phyloP scores from a whole-genome alignment of 106 monocot genomes.

The Posidonia australis region DNA sequence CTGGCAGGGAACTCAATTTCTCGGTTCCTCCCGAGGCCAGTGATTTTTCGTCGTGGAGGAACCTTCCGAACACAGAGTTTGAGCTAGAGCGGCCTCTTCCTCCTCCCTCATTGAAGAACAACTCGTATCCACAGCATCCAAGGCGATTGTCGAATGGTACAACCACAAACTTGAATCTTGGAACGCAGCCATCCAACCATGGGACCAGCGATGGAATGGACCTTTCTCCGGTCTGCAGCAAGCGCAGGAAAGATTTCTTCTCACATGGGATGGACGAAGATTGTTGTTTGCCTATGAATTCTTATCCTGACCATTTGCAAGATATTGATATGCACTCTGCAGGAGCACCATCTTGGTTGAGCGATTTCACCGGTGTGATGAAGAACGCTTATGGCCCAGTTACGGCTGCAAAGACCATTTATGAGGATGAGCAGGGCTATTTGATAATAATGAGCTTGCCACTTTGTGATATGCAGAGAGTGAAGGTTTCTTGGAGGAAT shows the following conservation, averaged over 20 bases:
- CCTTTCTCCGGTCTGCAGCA: constrained; percentile 11
- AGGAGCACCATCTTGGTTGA: constrained; percentile 21
- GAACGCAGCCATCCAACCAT: constrained; percentile 13
- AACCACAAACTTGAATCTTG: constrained; percentile 8
- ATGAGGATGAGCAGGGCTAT: constrained; percentile 27
- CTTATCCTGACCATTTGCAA: not conserved
- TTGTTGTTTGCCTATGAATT: constrained; percentile 2
- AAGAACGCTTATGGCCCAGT: constrained; percentile 23
- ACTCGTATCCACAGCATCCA: constrained; percentile 1
- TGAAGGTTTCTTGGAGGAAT: constrained; percentile 29
- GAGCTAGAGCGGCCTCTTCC: constrained; percentile 22
- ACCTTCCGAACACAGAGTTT: constrained; percentile 24
- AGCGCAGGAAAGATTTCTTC: constrained; percentile 19
- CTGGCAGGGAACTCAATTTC: constrained; percentile 20
- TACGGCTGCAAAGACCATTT: constrained; percentile 29
- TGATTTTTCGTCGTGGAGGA: constrained; percentile 26
- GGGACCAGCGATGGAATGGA: constrained; percentile 10
- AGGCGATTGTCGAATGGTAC: constrained; percentile 8
- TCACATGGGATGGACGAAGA: constrained; percentile 20
- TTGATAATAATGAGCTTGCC: constrained; percentile 29
- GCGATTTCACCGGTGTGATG: constrained; percentile 30
- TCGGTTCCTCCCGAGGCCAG: constrained; percentile 24
- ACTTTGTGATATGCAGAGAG: constrained; percentile 18
- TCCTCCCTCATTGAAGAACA: not conserved
- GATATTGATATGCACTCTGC: constrained; percentile 12